Evolutionary conservation across 1,139 yeast genomes (phyloP), one percentile per base, ranked within the genome.

Genomic region (Yamadazyma spencermartinsiae): DNA sequence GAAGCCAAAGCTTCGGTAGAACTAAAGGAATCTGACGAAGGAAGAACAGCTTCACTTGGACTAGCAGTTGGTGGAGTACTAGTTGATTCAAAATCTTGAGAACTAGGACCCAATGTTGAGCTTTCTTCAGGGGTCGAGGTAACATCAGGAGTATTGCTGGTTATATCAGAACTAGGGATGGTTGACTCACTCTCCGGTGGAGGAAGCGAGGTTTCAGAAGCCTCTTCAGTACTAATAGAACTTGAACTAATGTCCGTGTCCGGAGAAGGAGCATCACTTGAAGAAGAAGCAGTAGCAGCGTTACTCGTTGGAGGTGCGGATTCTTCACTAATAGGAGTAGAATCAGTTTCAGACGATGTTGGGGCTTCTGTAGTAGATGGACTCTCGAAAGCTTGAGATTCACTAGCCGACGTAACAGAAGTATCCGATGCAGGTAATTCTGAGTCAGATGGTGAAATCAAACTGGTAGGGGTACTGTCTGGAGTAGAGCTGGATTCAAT

Each of bases 21-120:
- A 28, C 18, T 28, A 15, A 28, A 28, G 9, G 31, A 8, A 12
- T 8, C 19, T 6, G 10, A 9, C 10, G 31, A 16, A 13, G 15
- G 6, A 26, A n/a, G 29, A 26, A 11, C 15, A 13, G 15, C 13
- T 12, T 26, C 23, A 20, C 23, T 20, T 20, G 23, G 23, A 20
- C 9, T 20, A 17, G 35, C 20, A 30, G 35, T 25, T 25, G 38
- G 14, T 28, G 38, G 21, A 31, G 16, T 35, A 20, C 28, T 18
- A 31, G 37, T 24, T n/a, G 39, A 33, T 26, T 21, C 31, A 27
- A 35, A n/a, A 10, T 35, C 27, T n/a, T n/a, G n/a, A 25, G 34
- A 29, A 14, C 33, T 23, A 28, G 21, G 25, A 19, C 10, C 23
- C 7, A 20, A 7, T 7, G 23, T 29, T 4, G 29, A 7, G 23